Conservation (phyloP, 2,329 filamentous ascomycete genomes). For the Aspergillus sp. region DNA sequence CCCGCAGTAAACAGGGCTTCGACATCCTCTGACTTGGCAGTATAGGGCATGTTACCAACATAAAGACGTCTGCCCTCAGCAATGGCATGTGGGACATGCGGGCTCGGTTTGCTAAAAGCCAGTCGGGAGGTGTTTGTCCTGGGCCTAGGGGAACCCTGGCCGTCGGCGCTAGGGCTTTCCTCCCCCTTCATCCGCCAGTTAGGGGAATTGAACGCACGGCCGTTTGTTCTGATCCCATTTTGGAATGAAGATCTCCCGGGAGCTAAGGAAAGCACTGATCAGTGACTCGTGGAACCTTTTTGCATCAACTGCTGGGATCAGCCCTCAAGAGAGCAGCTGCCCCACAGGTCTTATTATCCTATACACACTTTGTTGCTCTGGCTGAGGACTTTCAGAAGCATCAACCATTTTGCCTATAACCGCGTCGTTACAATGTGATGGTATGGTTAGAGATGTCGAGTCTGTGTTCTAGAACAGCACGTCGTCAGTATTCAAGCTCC, state of each 20-base stretch:
- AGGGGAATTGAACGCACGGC: conserved; percentile 31
- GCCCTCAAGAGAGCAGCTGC: conserved; percentile 10
- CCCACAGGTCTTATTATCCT: conserved; percentile 7
- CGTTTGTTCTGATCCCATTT: conserved; percentile 27
- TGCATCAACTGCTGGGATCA: conserved; percentile 6
- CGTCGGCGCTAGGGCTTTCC: conserved; percentile 24
- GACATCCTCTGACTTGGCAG: conserved; percentile 45
- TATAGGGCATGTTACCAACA: conserved; percentile 49
- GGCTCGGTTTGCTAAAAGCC: conserved; percentile 22
- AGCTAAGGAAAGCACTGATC: conserved; percentile 15
- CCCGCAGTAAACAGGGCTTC: conserved; percentile 40
- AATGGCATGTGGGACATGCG: conserved; percentile 30
- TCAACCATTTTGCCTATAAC: conserved; percentile 23
- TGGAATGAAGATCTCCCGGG: conserved; percentile 22
- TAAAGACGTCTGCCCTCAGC: conserved; percentile 42
- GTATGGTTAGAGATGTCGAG: not conserved
- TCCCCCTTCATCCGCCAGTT: conserved; percentile 38
- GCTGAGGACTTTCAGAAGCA: conserved; percentile 18
- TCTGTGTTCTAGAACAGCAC: not conserved
- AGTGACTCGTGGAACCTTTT: conserved; percentile 7
- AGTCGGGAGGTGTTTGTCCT: conserved; percentile 23
- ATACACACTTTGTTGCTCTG: conserved; percentile 27
- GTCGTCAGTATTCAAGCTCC: not conserved
- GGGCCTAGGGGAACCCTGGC: conserved; percentile 19
- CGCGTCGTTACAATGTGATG: not conserved